A percentile compares a stretch with the other conserved stretches of the same genome.
phyloP scores from a whole-genome alignment of 768 basidiomycete genomes.

The Xerocomus spinulosus region DNA sequence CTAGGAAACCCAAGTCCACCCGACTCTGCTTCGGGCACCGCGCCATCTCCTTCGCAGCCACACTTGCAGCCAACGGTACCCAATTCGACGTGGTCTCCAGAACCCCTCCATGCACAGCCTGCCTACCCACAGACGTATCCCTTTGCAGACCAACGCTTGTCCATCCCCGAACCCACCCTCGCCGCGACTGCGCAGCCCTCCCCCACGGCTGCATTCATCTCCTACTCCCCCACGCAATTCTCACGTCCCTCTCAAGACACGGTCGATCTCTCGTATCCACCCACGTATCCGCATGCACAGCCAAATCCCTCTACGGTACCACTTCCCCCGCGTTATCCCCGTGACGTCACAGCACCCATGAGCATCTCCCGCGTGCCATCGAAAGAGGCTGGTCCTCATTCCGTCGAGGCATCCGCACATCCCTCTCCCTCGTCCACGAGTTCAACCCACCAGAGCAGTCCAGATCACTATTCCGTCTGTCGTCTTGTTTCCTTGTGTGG shows the following conservation, averaged over 20 bases:
- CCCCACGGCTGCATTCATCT: slow-evolving; percentile 27
- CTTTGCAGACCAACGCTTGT: slow-evolving; percentile 30
- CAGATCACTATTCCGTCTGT: slow-evolving; percentile 31
- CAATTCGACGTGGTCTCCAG: slow-evolving; percentile 36
- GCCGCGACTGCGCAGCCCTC: slow-evolving; percentile 24
- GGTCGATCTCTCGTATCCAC: slow-evolving; percentile 38
- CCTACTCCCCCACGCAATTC: slow-evolving; percentile 30
- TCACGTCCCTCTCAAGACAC: slow-evolving; percentile 31
- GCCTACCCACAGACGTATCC: slow-evolving; percentile 23
- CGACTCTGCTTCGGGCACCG: slow-evolving; percentile 24
- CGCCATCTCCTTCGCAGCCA: slow-evolving; percentile 29
- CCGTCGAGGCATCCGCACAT: slow-evolving; percentile 28
- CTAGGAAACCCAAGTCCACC: slow-evolving; percentile 69
- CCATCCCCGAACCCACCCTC: slow-evolving; percentile 32
- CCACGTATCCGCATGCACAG: slow-evolving; percentile 23
- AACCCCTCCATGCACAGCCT: slow-evolving; percentile 32
- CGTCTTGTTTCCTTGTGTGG: slow-evolving; percentile 17
- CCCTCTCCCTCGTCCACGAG: slow-evolving; percentile 41
- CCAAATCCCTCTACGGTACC: slow-evolving; percentile 22
- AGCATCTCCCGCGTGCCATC: slow-evolving; percentile 27
- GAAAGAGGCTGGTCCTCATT: slow-evolving; percentile 26
- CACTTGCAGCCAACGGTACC: slow-evolving; percentile 23
- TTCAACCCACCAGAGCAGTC: slow-evolving; percentile 36
- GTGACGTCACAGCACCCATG: slow-evolving; percentile 41
- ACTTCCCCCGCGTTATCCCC: slow-evolving; percentile 44